Conservation (phyloP, 129 eudicot species). For the Calendula officinalis region DNA sequence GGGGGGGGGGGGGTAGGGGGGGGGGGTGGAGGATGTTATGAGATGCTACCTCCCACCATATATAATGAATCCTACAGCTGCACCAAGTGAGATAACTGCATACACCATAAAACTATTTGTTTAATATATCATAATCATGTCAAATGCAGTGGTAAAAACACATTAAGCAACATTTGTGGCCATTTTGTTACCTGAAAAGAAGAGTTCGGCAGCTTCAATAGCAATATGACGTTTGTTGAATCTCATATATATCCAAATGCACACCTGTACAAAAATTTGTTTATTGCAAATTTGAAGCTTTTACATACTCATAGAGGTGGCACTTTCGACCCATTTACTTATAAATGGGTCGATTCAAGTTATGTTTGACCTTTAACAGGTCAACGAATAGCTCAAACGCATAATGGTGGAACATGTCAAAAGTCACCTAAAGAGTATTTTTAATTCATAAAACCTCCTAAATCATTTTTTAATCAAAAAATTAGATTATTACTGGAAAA, state of each 20-base stretch:
- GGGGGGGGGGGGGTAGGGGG: background rate
- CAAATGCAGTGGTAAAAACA: slow-evolving; percentile 19
- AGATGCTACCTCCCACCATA: slow-evolving; percentile 67
- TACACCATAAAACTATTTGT: slow-evolving; percentile 15
- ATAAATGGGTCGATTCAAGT: no score
- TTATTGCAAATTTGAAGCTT: no score
- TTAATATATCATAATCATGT: slow-evolving; percentile 2
- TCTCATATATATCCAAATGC: slow-evolving; percentile 55
- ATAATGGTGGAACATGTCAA: no score
- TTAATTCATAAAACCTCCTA: no score
- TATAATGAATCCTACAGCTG: slow-evolving; percentile 74
- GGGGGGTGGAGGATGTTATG: background rate
- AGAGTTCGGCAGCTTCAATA: slow-evolving; percentile 51
- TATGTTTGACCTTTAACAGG: no score
- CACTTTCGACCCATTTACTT: no score
- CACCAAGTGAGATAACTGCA: slow-evolving; percentile 64
- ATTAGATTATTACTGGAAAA: no score
- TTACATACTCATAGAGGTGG: no score
- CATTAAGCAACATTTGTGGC: slow-evolving; percentile 7
- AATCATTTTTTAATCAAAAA: no score
- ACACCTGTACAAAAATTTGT: no score
- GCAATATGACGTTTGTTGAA: slow-evolving; percentile 36
- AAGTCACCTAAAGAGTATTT: no score
- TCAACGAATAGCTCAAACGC: no score
- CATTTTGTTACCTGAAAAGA: slow-evolving; percentile 47